These are phyloP conservation scores for Boletus eberwhitei DNA, from an alignment of 768 basidiomycete species.

Conservation along the genomic window DNA sequence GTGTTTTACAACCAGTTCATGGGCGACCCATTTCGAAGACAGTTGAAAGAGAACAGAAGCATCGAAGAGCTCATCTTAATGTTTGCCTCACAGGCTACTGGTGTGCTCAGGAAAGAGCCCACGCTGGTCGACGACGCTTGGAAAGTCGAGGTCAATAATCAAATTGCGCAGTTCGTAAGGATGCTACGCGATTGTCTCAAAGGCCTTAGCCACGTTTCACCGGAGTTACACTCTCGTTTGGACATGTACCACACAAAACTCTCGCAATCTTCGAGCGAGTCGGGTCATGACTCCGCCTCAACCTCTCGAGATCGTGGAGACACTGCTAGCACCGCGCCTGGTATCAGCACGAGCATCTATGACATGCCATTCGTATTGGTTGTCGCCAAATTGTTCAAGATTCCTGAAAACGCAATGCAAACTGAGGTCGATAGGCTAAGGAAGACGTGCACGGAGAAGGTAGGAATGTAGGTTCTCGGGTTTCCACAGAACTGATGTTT, in stretches of 20 bases:
- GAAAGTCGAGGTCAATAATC: conserved; percentile 91
- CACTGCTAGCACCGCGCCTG: conserved; percentile 39
- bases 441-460: conserved; percentile 74
- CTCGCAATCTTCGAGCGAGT: conserved; percentile 59
- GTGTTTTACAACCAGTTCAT: conserved; percentile 90
- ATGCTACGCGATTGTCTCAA: conserved; percentile 79
- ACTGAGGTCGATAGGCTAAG: conserved; percentile 68
- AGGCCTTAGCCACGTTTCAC: conserved; percentile 70
- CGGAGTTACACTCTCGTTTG: conserved; percentile 77
- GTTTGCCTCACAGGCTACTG: conserved; percentile 90
- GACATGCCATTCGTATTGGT: conserved; percentile 79
- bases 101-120: conserved; percentile 86
- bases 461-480: conserved; percentile 16
- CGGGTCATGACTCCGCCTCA: conserved; percentile 65
- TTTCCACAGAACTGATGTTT: not conserved
- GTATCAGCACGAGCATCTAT: conserved; percentile 43
- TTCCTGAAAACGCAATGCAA: conserved; percentile 64
- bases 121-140: conserved; percentile 80
- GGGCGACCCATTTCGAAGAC: conserved; percentile 78
- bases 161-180: conserved; percentile 85
- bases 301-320: conserved; percentile 54
- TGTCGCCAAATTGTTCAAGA: conserved; percentile 71
- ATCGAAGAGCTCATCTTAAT: conserved; percentile 96
- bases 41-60: conserved; percentile 95
- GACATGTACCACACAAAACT: conserved; percentile 84